A percentile compares a stretch with the other conserved stretches of the same genome.
Conservation (phyloP, 139 green algal species). For the Chloropicon primus region DNA sequence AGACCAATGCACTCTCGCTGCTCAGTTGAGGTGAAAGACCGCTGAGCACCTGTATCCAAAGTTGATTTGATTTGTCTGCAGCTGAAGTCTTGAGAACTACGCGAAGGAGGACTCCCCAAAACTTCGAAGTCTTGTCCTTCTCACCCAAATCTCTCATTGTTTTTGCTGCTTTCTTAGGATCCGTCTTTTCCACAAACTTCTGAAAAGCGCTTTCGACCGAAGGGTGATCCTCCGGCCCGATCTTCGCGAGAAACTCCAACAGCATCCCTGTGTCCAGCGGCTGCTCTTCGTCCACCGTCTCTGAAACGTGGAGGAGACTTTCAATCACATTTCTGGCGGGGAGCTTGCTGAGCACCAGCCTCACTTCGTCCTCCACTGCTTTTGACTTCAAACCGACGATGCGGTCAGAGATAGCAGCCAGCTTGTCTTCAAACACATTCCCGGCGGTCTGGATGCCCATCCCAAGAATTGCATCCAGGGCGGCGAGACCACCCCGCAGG, state of each 20-base stretch:
- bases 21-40: background rate
- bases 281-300: background rate
- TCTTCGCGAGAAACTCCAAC: background rate
- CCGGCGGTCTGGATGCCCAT: background rate
- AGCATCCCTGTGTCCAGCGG: background rate
- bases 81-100: background rate
- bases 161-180: background rate
- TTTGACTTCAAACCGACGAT: background rate
- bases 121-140: background rate
- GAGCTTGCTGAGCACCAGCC: background rate
- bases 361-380: background rate
- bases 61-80: background rate
- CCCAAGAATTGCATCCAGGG: background rate
- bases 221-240: background rate
- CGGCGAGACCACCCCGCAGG: background rate
- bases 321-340: background rate
- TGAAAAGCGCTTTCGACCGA: background rate
- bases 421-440: background rate
- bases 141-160: background rate
- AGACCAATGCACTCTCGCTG: background rate
- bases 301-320: background rate
- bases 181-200: background rate
- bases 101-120: background rate
- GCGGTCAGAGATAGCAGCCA: background rate
- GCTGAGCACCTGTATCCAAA: background rate